Base-by-base conservation (phyloP, 441 rosid genomes). In the Eruca vesicaria region DNA sequence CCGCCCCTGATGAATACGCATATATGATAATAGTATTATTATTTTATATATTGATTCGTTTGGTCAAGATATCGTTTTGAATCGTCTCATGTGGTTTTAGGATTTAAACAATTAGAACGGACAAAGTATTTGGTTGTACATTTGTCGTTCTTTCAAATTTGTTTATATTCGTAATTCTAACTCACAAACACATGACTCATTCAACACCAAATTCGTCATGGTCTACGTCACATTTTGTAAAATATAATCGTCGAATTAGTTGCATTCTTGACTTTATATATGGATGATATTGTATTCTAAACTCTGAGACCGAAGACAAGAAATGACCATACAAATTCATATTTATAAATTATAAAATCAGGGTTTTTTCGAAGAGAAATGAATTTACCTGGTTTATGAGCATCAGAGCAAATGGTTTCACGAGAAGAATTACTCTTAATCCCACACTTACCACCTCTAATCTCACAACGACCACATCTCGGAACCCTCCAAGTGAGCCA, bases 401-500 rank as follows among this genome's bases (percentile, higher is more conserved):
- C 74, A 78, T 62, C 19, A 4, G 81, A 74, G 80, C 96, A 92
- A 64, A 73, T 81, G 43, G 77, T 76, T 74, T 79, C 80, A 18
- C 32, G 10, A 12, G 78, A 79, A 9, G 96, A 86, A 72, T 83
- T 85, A 64, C 71, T 74, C 82, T 75, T 82, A 9, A 81, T 59
- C 64, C 87, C 86, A 69, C 95, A 88, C 14, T 67, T 77, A 32
- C 84, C 88, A n/a, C 88, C 87, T 31, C 71, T 76, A 21, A 57
- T 73, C 78, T 83, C 91, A 66, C 96, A 93, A 29, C 66, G 69
- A 0, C 82, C 57, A 63, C 98, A 93, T 15, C 62, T 35, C 4
- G 98, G 98, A 32, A 43, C 59, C 20, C 35, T 65, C 98, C 97
- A 93, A 0, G 76, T 77, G 11, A 93, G 86, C 79, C 82, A 75